These are phyloP conservation scores for Scenedesmus sp. DNA, from an alignment of 163 green algal species.

Conservation along the genomic window DNA sequence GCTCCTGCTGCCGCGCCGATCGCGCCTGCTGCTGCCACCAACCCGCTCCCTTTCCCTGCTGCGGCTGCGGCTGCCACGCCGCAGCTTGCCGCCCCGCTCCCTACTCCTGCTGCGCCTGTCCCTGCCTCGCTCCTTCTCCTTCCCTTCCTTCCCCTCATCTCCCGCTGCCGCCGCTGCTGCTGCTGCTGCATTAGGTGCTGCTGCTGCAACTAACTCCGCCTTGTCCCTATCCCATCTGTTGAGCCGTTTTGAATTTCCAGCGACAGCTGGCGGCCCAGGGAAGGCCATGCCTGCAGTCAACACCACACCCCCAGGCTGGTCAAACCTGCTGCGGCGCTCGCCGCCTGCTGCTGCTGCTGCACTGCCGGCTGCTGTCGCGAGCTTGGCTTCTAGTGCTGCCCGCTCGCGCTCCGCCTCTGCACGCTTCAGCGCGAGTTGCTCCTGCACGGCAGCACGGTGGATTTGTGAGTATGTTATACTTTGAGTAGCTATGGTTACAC, in stretches of 20 bases:
- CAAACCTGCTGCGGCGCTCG: constrained; percentile 15
- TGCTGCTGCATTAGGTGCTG: background rate
- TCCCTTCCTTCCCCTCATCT: background rate
- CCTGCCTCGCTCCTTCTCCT: constrained; percentile 27
- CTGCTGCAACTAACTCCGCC: constrained; percentile 1
- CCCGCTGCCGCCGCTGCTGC: background rate
- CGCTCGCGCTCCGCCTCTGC: constrained; percentile 41
- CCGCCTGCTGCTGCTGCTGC: background rate
- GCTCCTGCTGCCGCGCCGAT: background rate
- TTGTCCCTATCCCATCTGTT: constrained; percentile 39
- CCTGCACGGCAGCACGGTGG: background rate
- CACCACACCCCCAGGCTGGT: constrained; percentile 10
- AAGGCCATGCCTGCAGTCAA: background rate
- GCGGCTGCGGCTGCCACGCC: background rate
- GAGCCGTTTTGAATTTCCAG: background rate
- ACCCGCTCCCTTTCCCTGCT: background rate
- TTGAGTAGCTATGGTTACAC: no score
- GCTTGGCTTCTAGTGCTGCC: constrained; percentile 32
- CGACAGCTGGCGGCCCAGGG: background rate
- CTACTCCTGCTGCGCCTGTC: constrained; percentile 36
- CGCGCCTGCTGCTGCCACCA: constrained; percentile 31
- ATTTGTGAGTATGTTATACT: no score
- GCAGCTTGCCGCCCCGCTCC: constrained; percentile 1
- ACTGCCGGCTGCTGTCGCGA: background rate
- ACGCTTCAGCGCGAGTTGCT: constrained; percentile 21